These are phyloP conservation scores for Citrullus amarus DNA, from an alignment of 306 rosid genomes.

Conservation along the genomic window DNA sequence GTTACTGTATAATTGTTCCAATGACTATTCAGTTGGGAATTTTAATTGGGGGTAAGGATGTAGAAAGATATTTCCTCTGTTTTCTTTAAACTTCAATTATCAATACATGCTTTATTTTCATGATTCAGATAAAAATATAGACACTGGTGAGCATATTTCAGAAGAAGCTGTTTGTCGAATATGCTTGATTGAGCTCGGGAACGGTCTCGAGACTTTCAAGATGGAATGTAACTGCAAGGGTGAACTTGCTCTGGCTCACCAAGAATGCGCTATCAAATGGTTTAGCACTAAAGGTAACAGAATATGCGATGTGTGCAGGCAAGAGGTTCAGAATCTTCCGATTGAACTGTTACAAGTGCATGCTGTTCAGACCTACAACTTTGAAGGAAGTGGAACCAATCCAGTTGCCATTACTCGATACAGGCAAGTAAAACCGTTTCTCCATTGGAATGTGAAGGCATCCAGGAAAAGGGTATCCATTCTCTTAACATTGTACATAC, in stretches of 20 bases:
- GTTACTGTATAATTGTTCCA: background rate
- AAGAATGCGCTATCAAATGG: constrained; percentile 74
- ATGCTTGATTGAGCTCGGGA: constrained; percentile 62
- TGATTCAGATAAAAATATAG: constrained; percentile 52
- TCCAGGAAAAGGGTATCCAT: background rate
- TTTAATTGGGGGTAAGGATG: background rate
- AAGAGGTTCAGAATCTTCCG: constrained; percentile 69
- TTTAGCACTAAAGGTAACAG: constrained; percentile 75
- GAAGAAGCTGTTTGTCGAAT: constrained; percentile 86
- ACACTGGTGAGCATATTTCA: constrained; percentile 52
- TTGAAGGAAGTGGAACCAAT: constrained; percentile 25
- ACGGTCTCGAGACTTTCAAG: constrained; percentile 53
- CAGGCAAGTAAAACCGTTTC: constrained; percentile 35
- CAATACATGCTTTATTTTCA: constrained; percentile 23
- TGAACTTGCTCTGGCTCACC: constrained; percentile 82
- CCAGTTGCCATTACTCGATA: constrained; percentile 27
- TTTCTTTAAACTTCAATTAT: background rate
- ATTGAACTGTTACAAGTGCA: constrained; percentile 55
- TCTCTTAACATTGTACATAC: background rate
- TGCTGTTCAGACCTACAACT: constrained; percentile 13
- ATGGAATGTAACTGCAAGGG: constrained; percentile 90
- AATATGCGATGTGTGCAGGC: constrained; percentile 77
- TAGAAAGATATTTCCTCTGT: background rate
- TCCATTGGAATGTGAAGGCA: background rate
- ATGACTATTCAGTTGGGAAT: background rate